Conservation (phyloP, 177 flowering plant species). For the Telopea speciosissima region DNA sequence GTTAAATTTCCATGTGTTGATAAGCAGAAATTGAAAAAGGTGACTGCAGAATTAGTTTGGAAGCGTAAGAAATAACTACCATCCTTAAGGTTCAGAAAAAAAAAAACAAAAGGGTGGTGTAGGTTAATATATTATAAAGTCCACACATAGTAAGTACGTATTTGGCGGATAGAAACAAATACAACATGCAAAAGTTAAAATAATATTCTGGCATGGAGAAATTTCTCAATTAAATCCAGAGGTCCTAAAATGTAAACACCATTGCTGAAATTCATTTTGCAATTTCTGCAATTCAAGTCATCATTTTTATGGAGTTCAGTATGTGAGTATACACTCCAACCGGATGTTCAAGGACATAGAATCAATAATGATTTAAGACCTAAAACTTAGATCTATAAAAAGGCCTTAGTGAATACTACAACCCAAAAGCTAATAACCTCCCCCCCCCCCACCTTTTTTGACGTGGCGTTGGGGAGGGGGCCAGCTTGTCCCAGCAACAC, state of each 20-base stretch:
- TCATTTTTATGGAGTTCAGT: neutral
- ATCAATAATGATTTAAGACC: neutral
- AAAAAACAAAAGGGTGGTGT: neutral
- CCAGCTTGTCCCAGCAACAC: neutral
- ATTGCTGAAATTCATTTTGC: neutral
- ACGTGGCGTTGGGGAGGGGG: too few relatives aligned
- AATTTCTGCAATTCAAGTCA: neutral
- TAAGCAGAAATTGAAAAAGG: constrained; percentile 3
- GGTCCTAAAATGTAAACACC: neutral
- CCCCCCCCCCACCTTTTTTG: too few relatives aligned
- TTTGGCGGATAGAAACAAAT: neutral
- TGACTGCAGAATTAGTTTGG: neutral
- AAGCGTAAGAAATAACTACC: neutral
- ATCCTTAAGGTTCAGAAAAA: neutral
- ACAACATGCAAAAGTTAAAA: neutral
- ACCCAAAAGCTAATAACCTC: neutral
- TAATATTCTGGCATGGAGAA: neutral
- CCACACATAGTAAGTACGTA: neutral
- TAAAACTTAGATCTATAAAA: neutral
- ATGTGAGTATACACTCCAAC: neutral
- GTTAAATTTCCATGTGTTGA: constrained; percentile 5
- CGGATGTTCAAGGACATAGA: neutral
- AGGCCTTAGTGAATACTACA: neutral
- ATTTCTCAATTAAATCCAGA: neutral
- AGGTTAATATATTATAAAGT: neutral